Evolutionary conservation across 2,329 filamentous ascomycete species (phyloP).

Genomic region (Monilinia vaccinii-corymbosi): DNA sequence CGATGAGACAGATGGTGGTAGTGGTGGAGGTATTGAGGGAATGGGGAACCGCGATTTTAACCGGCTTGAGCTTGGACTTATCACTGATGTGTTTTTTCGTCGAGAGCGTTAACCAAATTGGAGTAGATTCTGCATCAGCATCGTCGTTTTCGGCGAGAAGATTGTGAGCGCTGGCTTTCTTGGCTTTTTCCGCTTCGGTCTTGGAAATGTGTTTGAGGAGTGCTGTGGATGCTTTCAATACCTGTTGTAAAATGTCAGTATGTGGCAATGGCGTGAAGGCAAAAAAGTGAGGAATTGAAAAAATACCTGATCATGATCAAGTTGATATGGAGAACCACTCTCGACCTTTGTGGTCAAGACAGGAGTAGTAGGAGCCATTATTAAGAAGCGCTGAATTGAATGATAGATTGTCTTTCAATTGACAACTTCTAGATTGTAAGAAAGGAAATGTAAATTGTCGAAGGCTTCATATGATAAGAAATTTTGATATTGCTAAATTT

Average conservation of each 20-base stretch:
- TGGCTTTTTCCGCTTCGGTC: conserved; percentile 35
- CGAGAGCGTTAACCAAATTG: conserved; percentile 53
- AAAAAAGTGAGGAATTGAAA: neutral
- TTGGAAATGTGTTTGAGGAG: conserved; percentile 54
- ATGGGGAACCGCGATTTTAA: conserved; percentile 72
- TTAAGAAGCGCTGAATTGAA: neutral
- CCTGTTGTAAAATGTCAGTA: conserved; percentile 32
- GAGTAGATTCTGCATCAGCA: conserved; percentile 35
- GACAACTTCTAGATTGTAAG: neutral
- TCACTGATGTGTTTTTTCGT: conserved; percentile 61
- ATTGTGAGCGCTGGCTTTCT: conserved; percentile 44
- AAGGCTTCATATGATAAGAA: conserved; percentile 7
- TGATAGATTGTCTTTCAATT: neutral
- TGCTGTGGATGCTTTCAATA: conserved; percentile 53
- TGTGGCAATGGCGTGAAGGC: neutral
- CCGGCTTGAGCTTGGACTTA: conserved; percentile 71
- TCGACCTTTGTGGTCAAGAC: conserved; percentile 28
- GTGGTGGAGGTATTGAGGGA: conserved; percentile 58
- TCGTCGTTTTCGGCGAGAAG: conserved; percentile 38
- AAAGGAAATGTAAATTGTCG: neutral
- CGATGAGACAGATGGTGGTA: conserved; percentile 76
- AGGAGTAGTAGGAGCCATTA: conserved; percentile 26
- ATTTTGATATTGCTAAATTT: conserved; percentile 8
- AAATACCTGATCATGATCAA: conserved; percentile 27
- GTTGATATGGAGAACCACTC: conserved; percentile 29